phyloP scores from a whole-genome alignment of 306 rosid genomes.

The Astragalus membranaceus region DNA sequence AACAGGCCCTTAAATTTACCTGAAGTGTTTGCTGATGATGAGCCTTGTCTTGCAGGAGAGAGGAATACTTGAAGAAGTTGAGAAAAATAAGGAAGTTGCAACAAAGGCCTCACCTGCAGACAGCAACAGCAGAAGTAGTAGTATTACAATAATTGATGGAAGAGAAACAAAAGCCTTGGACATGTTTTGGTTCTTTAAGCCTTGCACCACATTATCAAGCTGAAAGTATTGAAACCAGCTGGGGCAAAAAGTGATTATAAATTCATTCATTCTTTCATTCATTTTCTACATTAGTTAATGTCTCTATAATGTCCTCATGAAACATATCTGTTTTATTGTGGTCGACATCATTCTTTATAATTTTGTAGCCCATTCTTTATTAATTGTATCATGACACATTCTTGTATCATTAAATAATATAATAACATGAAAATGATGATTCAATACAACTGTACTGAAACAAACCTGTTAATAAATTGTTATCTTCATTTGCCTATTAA shows the following conservation, averaged over 20 bases:
- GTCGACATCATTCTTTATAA: not conserved
- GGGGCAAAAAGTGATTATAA: not conserved
- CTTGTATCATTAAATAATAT: slow-evolving; percentile 18
- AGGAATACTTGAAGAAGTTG: slow-evolving; percentile 50
- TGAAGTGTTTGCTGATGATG: not conserved
- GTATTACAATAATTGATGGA: slow-evolving; percentile 37
- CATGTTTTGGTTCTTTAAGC: slow-evolving; percentile 91
- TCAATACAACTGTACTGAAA: slow-evolving; percentile 27
- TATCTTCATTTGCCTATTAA: not conserved
- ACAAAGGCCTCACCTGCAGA: slow-evolving; percentile 32
- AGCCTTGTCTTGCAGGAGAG: slow-evolving; percentile 42
- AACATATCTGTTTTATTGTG: slow-evolving; percentile 12
- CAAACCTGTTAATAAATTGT: not conserved
- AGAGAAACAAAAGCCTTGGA: slow-evolving; percentile 72
- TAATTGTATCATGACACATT: slow-evolving; percentile 15
- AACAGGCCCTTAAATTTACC: too few relatives aligned
- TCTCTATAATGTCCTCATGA: slow-evolving; percentile 1
- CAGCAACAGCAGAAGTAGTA: slow-evolving; percentile 43
- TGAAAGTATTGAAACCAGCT: slow-evolving; percentile 13
- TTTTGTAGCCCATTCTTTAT: not conserved
- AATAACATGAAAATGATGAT: slow-evolving; percentile 26
- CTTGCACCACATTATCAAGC: slow-evolving; percentile 79
- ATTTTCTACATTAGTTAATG: slow-evolving; percentile 1
- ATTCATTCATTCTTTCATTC: slow-evolving; percentile 44
- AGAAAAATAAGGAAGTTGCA: slow-evolving; percentile 34